Percentiles rank a stretch among this genome's conserved stretches.
Evolutionary conservation across 164 flowering plant genomes (phyloP).

Genomic region (Kalanchoe fedtschenkoi): DNA sequence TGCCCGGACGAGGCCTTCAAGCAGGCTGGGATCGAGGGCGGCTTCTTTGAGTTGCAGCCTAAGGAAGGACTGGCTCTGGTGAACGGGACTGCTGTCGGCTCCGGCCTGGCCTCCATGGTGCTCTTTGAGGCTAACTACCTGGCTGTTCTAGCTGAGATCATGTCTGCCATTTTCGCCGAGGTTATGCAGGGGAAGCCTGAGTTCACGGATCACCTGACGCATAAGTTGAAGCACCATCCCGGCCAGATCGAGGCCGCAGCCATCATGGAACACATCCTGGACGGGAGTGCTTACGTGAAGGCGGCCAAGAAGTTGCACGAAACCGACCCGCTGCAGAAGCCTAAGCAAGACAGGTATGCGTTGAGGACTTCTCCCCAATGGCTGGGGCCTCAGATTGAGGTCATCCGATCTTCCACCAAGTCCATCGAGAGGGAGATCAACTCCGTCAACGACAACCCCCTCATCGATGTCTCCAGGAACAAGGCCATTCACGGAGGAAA

Average conservation of each 20-base stretch:
- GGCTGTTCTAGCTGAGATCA: slow-evolving; percentile 21
- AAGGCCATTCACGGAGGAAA: slow-evolving; percentile 38
- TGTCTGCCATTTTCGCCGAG: slow-evolving; percentile 32
- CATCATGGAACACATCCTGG: slow-evolving; percentile 36
- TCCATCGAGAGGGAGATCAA: slow-evolving; percentile 36
- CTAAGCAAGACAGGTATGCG: slow-evolving; percentile 35
- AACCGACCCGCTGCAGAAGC: slow-evolving; percentile 32
- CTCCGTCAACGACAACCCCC: slow-evolving; percentile 35
- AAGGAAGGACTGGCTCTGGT: slow-evolving; percentile 37
- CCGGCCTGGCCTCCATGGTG: slow-evolving; percentile 29
- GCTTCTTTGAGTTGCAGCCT: slow-evolving; percentile 32
- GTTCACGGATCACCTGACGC: slow-evolving; percentile 35
- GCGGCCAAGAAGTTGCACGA: slow-evolving; percentile 32
- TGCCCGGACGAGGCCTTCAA: slow-evolving; percentile 21
- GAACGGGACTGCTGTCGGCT: slow-evolving; percentile 40
- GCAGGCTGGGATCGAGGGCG: slow-evolving; percentile 19
- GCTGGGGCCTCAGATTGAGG: slow-evolving; percentile 37
- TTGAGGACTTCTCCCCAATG: slow-evolving; percentile 35
- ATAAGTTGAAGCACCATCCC: slow-evolving; percentile 35
- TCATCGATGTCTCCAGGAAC: slow-evolving; percentile 34
- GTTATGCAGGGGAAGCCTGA: slow-evolving; percentile 40
- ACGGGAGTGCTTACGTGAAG: slow-evolving; percentile 26
- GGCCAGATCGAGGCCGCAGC: slow-evolving; percentile 45
- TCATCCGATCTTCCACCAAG: slow-evolving; percentile 27
- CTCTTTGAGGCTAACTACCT: slow-evolving; percentile 28